Base-by-base conservation (phyloP, 345 rosid species). In the Hibiscus syriacus region DNA sequence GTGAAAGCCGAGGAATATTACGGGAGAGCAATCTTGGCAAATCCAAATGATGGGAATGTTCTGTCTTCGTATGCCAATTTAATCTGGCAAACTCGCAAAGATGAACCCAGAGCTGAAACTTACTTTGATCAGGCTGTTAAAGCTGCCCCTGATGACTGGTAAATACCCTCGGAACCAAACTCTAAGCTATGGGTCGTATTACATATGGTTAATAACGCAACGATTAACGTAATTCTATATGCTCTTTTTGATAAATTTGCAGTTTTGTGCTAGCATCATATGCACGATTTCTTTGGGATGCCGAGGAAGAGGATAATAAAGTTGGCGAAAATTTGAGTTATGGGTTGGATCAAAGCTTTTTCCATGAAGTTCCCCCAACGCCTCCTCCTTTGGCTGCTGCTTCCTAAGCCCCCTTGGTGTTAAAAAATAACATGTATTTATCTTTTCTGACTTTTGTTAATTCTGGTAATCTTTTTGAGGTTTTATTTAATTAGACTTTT, bases 91-190 rank as follows among this genome's bases (percentile, higher is more conserved):
- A 75, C 77, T n/a, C 86, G 83, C 6, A 82, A 86, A 76, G 96
- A 94, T 77, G 74, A 86, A 25, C 65, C 80, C 34, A 87, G 96
- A 41, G 98, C 99, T 0, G 89, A 89, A 73, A 12, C 74, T 29
- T 94, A 89, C 79, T 94, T 87, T 63, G 81, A 81, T 62, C 93
- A 78, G 77, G 99, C 99, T 68, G 84, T 94, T 22, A 77, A 86
- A 74, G 92, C 92, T 67, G 76, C 96, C 39, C 97, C 97, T 29
- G 84, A 87, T 57, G 95, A 91, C 65, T 86, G 96, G 99, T 91
- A 55, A 84, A 66, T 32, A 27, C 1, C 23, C 20, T 22, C 34
- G n/a, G 14, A 32, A 43, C 17, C 23, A 25, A 34, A 20, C 14
- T 34, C 29, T 27, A 43, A 27, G 26, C 52, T 1, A 8, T 57